These are phyloP conservation scores for Alnus rubra DNA, from an alignment of 306 rosid genomes.

Conservation along the genomic window DNA sequence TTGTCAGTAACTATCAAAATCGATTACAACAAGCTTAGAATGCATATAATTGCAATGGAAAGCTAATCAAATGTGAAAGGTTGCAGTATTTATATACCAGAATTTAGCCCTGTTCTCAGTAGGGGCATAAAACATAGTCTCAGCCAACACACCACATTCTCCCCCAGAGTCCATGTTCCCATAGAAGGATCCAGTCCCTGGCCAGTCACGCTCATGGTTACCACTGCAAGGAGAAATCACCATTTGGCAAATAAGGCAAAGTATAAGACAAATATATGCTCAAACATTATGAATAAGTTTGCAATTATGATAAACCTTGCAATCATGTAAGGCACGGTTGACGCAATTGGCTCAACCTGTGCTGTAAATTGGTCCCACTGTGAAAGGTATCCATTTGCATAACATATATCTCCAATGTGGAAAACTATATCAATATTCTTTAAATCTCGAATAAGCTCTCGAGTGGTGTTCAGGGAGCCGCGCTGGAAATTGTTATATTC, in stretches of 20 bases:
- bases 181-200: constrained; percentile 77
- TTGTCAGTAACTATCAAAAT: background rate
- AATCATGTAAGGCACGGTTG: constrained; percentile 86
- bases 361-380: constrained; percentile 98
- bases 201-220: constrained; percentile 99
- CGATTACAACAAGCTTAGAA: background rate
- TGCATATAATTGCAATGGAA: background rate
- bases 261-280: constrained; percentile 7
- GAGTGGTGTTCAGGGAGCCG: constrained; percentile 82
- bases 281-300: constrained; percentile 5
- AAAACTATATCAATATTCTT: constrained; percentile 77
- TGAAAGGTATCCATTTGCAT: constrained; percentile 89
- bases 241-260: constrained; percentile 31
- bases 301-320: constrained; percentile 57
- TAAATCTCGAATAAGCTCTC: constrained; percentile 68
- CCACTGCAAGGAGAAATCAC: constrained; percentile 53
- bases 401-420: constrained; percentile 90
- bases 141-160: constrained; percentile 88
- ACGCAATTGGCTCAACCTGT: constrained; percentile 92
- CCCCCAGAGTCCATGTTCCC: constrained; percentile 88
- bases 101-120: constrained; percentile 84
- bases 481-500: constrained; percentile 85
- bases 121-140: constrained; percentile 89
- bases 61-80: background rate
- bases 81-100: constrained; percentile 48